A percentile compares a stretch with the other conserved stretches of the same genome.
Evolutionary conservation across 2,329 filamentous ascomycete species (phyloP).

Genomic region (Aspergillus sp.): DNA sequence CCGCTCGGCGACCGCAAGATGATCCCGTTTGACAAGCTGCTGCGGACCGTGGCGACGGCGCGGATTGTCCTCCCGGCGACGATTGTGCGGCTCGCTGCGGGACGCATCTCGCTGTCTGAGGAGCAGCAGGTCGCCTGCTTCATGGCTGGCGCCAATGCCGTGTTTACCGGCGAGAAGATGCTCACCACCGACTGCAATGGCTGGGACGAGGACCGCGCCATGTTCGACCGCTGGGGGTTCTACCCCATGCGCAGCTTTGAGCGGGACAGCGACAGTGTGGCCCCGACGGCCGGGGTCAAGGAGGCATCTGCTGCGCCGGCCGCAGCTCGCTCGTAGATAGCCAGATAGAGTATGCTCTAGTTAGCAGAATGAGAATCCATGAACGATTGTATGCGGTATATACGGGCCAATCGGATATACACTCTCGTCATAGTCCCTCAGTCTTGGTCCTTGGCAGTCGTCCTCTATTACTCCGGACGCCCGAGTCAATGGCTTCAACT

Average conservation of each 20-base stretch:
- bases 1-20: slow-evolving; percentile 73
- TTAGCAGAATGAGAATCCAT: too few species aligned
- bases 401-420: slow-evolving; percentile 8
- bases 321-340: slow-evolving; percentile 26
- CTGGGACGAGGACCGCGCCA: slow-evolving; percentile 81
- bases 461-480: too few species aligned
- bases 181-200: slow-evolving; percentile 87
- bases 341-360: too few species aligned
- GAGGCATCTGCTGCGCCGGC: slow-evolving; percentile 27
- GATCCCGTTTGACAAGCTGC: slow-evolving; percentile 72
- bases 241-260: slow-evolving; percentile 69
- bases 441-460: neutral
- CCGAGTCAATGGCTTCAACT: slow-evolving; percentile 12
- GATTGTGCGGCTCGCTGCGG: slow-evolving; percentile 83
- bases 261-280: slow-evolving; percentile 18
- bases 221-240: slow-evolving; percentile 82
- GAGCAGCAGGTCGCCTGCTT: slow-evolving; percentile 89
- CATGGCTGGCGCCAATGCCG: slow-evolving; percentile 87
- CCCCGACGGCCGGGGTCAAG: slow-evolving; percentile 8
- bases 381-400: slow-evolving; percentile 8
- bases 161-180: slow-evolving; percentile 96
- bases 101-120: slow-evolving; percentile 78
- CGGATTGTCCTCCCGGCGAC: slow-evolving; percentile 79
- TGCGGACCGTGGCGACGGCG: slow-evolving; percentile 81
- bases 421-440: neutral